Conservation (phyloP, 371 early-diverging fungal species). For the Saksenaea vasiformis region DNA sequence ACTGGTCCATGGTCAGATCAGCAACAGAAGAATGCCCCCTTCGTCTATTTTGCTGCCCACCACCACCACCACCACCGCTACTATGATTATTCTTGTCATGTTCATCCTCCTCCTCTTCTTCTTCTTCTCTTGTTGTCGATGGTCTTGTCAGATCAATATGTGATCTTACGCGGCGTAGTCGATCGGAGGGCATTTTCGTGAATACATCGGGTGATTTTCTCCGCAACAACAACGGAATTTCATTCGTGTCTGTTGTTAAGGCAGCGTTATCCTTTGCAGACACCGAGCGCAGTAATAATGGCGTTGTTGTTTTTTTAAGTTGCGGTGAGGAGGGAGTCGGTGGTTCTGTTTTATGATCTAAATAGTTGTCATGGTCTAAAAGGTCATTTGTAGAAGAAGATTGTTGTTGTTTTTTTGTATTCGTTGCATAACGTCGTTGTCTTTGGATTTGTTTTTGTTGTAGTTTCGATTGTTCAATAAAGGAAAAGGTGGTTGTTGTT, state of each 20-base stretch:
- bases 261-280: neutral
- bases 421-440: neutral
- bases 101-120: neutral
- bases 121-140: neutral
- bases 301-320: neutral
- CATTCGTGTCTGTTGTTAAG: neutral
- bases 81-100: neutral
- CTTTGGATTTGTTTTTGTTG: neutral
- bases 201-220: too few relatives aligned
- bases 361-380: neutral
- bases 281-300: neutral
- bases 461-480: neutral
- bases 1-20: constrained; percentile 15
- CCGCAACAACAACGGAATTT: neutral
- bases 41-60: neutral
- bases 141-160: constrained; percentile 4
- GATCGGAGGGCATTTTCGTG: neutral
- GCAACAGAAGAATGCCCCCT: neutral
- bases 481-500: neutral
- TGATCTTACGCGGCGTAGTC: constrained; percentile 21
- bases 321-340: neutral
- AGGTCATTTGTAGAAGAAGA: neutral
- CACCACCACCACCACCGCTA: too few relatives aligned
- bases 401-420: neutral
- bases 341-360: neutral